Evolutionary conservation across 2,329 filamentous ascomycete genomes (phyloP).

Genomic region (Magnaporthiopsis rhizophila): DNA sequence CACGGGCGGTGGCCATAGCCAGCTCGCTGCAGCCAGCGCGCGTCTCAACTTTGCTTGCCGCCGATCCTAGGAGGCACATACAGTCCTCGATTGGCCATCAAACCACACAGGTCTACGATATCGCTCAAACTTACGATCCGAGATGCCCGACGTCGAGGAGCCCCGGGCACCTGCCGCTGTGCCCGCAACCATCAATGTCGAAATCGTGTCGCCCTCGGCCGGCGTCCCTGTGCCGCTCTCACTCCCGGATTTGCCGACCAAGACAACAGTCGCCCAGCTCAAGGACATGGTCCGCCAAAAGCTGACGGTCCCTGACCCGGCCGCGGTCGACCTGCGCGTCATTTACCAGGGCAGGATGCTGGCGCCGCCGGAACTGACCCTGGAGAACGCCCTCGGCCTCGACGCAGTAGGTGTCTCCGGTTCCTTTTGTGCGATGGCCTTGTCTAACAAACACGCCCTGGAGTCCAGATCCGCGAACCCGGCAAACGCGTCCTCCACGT

Average conservation of each 20-base stretch:
- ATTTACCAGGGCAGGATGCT: conserved; percentile 54
- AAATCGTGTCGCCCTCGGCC: conserved; percentile 51
- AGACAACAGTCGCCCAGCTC: conserved; percentile 8
- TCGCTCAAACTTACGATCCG: neutral
- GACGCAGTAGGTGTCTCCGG: conserved; percentile 35
- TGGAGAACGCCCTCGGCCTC: conserved; percentile 49
- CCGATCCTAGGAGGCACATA: too few relatives aligned
- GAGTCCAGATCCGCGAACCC: too few relatives aligned
- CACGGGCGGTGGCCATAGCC: too few relatives aligned
- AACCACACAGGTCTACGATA: too few relatives aligned
- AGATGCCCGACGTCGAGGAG: neutral
- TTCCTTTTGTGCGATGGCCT: too few relatives aligned
- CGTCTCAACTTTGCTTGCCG: too few relatives aligned
- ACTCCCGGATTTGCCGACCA: conserved; percentile 4
- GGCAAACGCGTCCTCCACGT: too few relatives aligned
- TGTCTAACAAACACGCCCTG: too few relatives aligned
- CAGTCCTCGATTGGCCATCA: neutral
- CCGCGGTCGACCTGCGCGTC: conserved; percentile 48
- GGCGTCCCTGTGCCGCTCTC: conserved; percentile 26
- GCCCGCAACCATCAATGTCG: conserved; percentile 38
- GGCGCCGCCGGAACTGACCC: conserved; percentile 43
- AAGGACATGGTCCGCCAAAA: conserved; percentile 7
- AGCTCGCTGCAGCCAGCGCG: too few relatives aligned
- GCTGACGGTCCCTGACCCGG: conserved; percentile 34
- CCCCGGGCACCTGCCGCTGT: conserved; percentile 14